Conservation (phyloP, 306 rosid species). For the Pueraria montana region DNA sequence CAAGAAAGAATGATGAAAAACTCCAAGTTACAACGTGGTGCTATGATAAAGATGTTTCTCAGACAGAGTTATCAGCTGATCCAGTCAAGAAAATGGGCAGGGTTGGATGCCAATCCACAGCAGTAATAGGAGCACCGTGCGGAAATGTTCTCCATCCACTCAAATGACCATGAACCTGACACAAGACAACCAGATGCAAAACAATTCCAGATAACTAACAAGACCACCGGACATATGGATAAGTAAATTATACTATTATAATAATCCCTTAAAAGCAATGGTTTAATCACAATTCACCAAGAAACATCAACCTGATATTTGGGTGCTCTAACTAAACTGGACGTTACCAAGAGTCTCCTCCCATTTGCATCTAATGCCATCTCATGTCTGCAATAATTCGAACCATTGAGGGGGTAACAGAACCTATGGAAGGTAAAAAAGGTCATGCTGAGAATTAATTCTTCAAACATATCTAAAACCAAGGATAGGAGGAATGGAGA, state of each 20-base stretch:
- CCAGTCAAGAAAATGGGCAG: conserved; percentile 91
- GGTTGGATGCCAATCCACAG: conserved; percentile 98
- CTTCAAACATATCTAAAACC: conserved; percentile 28
- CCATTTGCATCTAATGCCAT: conserved; percentile 95
- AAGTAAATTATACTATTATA: conserved; percentile 1
- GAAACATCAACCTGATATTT: conserved; percentile 79
- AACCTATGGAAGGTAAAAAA: conserved; percentile 57
- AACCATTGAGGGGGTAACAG: conserved; percentile 68
- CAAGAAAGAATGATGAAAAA: conserved; percentile 28
- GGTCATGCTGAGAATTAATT: conserved; percentile 21
- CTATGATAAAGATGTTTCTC: conserved; percentile 77
- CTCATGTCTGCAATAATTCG: conserved; percentile 79
- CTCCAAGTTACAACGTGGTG: background rate
- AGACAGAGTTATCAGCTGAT: conserved; percentile 93
- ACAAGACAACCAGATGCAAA: background rate
- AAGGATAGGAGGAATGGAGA: conserved; percentile 8
- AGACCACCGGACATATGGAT: background rate
- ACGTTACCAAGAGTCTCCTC: conserved; percentile 83
- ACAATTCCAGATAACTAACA: conserved; percentile 33
- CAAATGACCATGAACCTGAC: conserved; percentile 75
- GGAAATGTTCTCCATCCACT: conserved; percentile 86
- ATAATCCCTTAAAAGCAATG: conserved; percentile 13
- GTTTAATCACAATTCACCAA: conserved; percentile 21
- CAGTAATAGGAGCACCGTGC: conserved; percentile 81
- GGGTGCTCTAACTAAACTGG: conserved; percentile 85